These are phyloP conservation scores for Lepiota brunneoincarnata DNA, from an alignment of 768 basidiomycete species.

Conservation along the genomic window DNA sequence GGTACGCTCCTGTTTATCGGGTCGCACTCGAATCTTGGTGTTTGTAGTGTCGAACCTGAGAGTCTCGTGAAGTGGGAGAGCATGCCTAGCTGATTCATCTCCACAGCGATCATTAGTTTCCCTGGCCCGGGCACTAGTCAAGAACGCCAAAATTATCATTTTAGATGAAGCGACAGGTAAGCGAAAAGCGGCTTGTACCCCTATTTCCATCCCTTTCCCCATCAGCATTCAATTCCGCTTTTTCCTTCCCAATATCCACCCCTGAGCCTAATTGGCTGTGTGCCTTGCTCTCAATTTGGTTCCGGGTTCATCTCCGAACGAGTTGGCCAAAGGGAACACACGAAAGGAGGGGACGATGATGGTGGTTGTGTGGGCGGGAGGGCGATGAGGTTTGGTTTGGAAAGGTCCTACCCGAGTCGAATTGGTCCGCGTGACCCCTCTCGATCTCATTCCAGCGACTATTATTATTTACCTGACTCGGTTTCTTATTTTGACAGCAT, in stretches of 20 bases:
- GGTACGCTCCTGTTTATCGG: constrained; percentile 23
- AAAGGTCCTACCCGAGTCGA: too few relatives aligned
- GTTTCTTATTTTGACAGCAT: constrained; percentile 41
- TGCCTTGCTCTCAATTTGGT: too few relatives aligned
- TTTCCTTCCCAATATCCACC: background rate
- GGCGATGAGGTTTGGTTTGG: too few relatives aligned
- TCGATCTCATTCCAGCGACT: background rate
- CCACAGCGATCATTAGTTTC: constrained; percentile 76
- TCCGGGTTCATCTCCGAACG: too few relatives aligned
- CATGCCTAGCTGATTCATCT: background rate
- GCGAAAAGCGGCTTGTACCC: background rate
- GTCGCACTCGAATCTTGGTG: too few relatives aligned
- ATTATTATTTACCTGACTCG: background rate
- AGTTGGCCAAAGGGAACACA: too few relatives aligned
- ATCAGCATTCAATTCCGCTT: background rate
- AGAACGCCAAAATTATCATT: constrained; percentile 80
- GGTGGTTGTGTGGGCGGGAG: too few relatives aligned
- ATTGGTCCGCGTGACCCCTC: too few relatives aligned
- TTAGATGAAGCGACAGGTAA: constrained; percentile 86
- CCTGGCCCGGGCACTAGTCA: constrained; percentile 85
- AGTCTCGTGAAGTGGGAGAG: too few relatives aligned
- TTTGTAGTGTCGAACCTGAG: too few relatives aligned
- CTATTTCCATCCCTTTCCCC: background rate
- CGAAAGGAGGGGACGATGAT: too few relatives aligned
- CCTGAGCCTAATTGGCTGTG: too few relatives aligned